A percentile compares a stretch with the other conserved stretches of the same genome.
Evolutionary conservation across 2,329 filamentous ascomycete genomes (phyloP).

Genomic region (Pseudogymnoascus sp.): DNA sequence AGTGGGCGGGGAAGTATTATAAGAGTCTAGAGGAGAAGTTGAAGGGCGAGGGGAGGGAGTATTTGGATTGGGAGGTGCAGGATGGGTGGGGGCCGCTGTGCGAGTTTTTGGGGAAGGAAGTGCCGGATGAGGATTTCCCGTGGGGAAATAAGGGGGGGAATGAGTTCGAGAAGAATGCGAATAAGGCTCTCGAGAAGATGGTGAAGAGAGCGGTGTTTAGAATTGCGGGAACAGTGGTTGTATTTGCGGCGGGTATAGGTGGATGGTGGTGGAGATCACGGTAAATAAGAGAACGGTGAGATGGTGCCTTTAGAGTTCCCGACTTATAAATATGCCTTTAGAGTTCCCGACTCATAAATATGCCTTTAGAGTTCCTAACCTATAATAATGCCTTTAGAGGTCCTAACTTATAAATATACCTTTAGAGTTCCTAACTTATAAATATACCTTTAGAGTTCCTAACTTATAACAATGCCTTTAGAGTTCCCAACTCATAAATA

Average conservation of each 20-base stretch:
- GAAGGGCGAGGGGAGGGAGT: background rate
- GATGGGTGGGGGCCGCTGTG: conserved; percentile 39
- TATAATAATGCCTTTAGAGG: too few species aligned
- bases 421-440: background rate
- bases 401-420: background rate
- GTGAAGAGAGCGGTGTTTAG: background rate
- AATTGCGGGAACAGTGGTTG: background rate
- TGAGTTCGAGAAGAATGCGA: background rate
- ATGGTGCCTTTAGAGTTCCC: too few species aligned
- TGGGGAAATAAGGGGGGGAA: conserved; percentile 24
- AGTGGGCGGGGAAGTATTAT: background rate
- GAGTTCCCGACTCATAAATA: background rate
- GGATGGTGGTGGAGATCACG: background rate
- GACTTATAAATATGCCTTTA: too few species aligned
- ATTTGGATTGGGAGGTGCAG: conserved; percentile 29
- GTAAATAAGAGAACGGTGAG: background rate
- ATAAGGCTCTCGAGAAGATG: background rate
- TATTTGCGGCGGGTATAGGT: background rate
- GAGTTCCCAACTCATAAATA: background rate
- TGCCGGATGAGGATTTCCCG: conserved; percentile 30
- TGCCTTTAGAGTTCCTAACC: too few species aligned
- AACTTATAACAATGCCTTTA: too few species aligned
- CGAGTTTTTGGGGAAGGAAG: conserved; percentile 30
- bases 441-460: too few species aligned
- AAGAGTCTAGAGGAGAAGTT: conserved; percentile 21